Conservation (phyloP, 169 alveolate genomes). For the Plasmodium vivax region DNA sequence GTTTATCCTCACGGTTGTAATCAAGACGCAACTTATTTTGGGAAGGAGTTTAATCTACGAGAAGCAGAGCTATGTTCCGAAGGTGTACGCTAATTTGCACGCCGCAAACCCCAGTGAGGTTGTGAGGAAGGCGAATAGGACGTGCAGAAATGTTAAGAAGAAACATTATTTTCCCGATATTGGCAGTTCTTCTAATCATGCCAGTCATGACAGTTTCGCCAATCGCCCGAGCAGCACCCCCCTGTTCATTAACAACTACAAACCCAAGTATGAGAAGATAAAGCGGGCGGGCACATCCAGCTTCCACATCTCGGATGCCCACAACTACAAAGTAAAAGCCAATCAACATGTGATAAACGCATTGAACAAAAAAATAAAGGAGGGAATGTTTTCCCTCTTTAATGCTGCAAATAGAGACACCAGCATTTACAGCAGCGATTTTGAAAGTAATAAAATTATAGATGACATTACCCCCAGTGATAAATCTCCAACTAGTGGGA, state of each 20-base stretch:
- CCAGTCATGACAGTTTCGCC: not conserved
- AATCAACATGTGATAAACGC: conserved; percentile 1
- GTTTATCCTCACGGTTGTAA: conserved; percentile 15
- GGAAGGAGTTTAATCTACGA: conserved; percentile 46
- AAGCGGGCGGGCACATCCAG: not conserved
- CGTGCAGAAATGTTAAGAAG: not conserved
- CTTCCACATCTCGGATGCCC: conserved; percentile 9
- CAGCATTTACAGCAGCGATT: not conserved
- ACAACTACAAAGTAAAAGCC: not conserved
- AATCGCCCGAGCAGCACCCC: not conserved
- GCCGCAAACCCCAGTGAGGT: not conserved
- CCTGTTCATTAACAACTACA: conserved; percentile 48
- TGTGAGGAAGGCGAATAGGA: conserved; percentile 1
- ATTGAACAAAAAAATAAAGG: conserved; percentile 2
- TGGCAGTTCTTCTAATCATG: too few species aligned
- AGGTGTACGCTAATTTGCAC: not conserved
- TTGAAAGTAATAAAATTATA: conserved; percentile 11
- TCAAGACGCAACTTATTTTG: conserved; percentile 39
- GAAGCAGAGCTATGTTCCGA: not conserved
- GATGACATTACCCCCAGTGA: conserved; percentile 44
- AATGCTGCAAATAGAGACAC: conserved; percentile 22
- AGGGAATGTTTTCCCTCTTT: conserved; percentile 13
- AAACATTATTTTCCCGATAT: not conserved
- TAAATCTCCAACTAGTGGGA: not conserved
- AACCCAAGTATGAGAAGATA: conserved; percentile 38